phyloP scores from a whole-genome alignment of 2,329 filamentous ascomycete species.

The Cyphellophora europaea region DNA sequence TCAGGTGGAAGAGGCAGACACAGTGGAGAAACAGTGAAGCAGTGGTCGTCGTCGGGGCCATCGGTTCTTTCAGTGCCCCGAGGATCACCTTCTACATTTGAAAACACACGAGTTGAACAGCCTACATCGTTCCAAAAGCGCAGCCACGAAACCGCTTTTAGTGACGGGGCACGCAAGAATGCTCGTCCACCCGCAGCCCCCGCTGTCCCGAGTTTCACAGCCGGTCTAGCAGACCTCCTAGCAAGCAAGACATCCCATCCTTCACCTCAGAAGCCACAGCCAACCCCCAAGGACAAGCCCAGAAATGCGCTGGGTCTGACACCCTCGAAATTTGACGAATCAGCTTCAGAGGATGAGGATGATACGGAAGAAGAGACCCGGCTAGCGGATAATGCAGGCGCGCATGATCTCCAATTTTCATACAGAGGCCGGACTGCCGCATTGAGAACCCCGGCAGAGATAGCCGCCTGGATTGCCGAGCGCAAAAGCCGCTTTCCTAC shows the following conservation, averaged over 20 bases:
- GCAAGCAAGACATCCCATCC: constrained; percentile 6
- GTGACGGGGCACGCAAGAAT: constrained; percentile 4
- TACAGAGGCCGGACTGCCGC: constrained; percentile 47
- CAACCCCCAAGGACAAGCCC: constrained; percentile 26
- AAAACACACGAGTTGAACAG: too few species aligned
- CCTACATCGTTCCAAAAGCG: too few species aligned
- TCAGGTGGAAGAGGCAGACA: constrained; percentile 8
- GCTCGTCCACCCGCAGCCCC: constrained; percentile 14
- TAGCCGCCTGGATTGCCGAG: constrained; percentile 72
- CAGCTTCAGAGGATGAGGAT: constrained; percentile 36
- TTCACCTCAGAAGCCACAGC: constrained; percentile 21
- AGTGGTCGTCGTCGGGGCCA: constrained; percentile 5
- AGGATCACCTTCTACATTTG: too few species aligned
- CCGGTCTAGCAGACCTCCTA: constrained; percentile 13
- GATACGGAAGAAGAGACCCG: constrained; percentile 33
- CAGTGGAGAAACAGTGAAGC: constrained; percentile 5
- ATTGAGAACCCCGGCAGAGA: constrained; percentile 52
- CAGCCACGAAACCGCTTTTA: constrained; percentile 18
- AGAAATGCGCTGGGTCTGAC: constrained; percentile 40
- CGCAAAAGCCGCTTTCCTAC: constrained; percentile 75
- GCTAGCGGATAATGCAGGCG: constrained; percentile 22
- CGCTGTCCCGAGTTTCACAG: constrained; percentile 19
- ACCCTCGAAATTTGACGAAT: constrained; percentile 33
- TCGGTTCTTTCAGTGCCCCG: too few species aligned
- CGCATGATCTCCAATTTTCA: constrained; percentile 37